phyloP scores from a whole-genome alignment of 306 rosid species.

The Glycine tomentella region DNA sequence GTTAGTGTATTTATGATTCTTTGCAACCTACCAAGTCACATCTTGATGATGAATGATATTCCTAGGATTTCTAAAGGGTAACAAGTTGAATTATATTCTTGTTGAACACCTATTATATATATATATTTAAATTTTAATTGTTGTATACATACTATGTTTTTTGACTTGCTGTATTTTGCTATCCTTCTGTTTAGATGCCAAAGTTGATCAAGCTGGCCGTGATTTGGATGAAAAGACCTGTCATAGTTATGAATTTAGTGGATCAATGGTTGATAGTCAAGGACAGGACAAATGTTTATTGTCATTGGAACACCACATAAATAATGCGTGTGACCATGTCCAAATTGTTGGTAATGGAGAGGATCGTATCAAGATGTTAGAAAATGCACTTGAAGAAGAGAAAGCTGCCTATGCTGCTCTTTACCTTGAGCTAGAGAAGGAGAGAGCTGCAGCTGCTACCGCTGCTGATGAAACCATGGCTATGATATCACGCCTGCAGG shows the following conservation, averaged over 20 bases:
- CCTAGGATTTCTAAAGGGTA: not conserved
- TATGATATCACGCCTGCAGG: conserved; percentile 87
- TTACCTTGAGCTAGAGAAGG: conserved; percentile 90
- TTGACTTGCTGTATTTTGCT: conserved; percentile 38
- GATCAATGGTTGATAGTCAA: conserved; percentile 55
- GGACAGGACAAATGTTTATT: conserved; percentile 45
- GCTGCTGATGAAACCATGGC: conserved; percentile 99
- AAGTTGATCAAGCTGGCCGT: conserved; percentile 44
- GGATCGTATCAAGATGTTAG: conserved; percentile 57
- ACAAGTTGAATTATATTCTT: conserved; percentile 34
- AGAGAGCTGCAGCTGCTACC: conserved; percentile 90
- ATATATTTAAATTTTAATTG: too few relatives aligned
- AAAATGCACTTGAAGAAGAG: conserved; percentile 73
- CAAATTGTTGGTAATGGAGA: conserved; percentile 53
- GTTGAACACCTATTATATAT: not conserved
- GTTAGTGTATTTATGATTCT: not conserved
- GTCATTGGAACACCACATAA: conserved; percentile 43
- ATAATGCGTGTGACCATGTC: conserved; percentile 39
- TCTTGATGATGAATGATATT: not conserved
- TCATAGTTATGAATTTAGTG: conserved; percentile 59
- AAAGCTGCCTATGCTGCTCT: conserved; percentile 69
- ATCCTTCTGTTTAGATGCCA: conserved; percentile 50
- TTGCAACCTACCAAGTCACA: not conserved
- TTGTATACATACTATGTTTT: not conserved
- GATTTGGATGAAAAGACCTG: conserved; percentile 54